phyloP scores from a whole-genome alignment of 495 filamentous ascomycete species.

The Cryomyces antarcticus region DNA sequence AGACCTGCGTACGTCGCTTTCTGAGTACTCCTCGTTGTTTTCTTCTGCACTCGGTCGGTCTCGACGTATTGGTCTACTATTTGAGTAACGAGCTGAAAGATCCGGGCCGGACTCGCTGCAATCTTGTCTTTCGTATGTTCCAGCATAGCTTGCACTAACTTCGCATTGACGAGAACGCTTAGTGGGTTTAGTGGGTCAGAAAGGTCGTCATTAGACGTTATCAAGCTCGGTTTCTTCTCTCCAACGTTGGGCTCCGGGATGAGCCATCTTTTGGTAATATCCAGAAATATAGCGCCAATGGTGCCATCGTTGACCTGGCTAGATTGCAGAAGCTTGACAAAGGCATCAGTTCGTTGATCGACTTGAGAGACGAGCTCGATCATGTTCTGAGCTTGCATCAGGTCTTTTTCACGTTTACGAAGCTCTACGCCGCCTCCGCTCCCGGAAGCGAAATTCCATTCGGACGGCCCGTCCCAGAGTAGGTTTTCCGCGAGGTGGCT shows the following conservation, averaged over 20 bases:
- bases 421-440: conserved; percentile 20
- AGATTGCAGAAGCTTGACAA: conserved; percentile 32
- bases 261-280: conserved; percentile 43
- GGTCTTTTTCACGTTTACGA: conserved; percentile 9
- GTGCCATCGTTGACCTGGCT: conserved; percentile 32
- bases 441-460: conserved; percentile 26
- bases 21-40: neutral
- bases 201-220: neutral
- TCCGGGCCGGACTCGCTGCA: neutral
- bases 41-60: neutral
- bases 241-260: conserved; percentile 4
- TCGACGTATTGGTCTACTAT: neutral
- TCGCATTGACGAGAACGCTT: neutral
- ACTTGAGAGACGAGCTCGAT: conserved; percentile 22
- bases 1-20: neutral
- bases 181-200: neutral
- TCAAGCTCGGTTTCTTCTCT: neutral
- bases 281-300: conserved; percentile 41
- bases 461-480: conserved; percentile 29
- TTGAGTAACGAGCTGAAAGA: neutral
- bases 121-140: neutral
- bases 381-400: conserved; percentile 12
- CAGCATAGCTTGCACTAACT: neutral
- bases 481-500: conserved; percentile 28
- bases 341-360: conserved; percentile 28